Evolutionary conservation across 495 filamentous ascomycete species (phyloP).

Genomic region (Annulohypoxylon maeteangense): DNA sequence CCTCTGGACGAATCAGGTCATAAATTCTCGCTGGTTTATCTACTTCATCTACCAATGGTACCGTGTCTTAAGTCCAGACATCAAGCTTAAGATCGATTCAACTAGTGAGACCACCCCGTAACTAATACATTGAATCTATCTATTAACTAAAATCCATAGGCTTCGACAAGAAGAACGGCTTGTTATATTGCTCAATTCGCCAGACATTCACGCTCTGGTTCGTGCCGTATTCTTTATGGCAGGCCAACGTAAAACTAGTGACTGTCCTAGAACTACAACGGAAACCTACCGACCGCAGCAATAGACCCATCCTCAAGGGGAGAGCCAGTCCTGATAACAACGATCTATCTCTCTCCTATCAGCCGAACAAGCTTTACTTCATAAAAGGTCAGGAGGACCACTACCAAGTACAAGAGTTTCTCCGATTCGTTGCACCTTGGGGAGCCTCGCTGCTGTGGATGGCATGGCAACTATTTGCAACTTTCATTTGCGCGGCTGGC

Average conservation of each 20-base stretch:
- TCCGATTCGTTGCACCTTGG: slow-evolving; percentile 71
- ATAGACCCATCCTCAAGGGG: slow-evolving; percentile 2
- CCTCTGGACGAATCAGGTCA: slow-evolving; percentile 55
- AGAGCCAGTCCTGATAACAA: not conserved
- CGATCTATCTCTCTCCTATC: slow-evolving; percentile 5
- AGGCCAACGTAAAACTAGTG: slow-evolving; percentile 73
- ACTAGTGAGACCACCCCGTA: slow-evolving; percentile 61
- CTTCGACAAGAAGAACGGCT: slow-evolving; percentile 70
- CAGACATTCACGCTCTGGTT: slow-evolving; percentile 83
- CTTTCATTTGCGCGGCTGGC: slow-evolving; percentile 69
- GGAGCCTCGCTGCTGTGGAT: slow-evolving; percentile 60
- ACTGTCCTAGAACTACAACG: slow-evolving; percentile 73
- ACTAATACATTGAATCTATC: not conserved
- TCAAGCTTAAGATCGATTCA: slow-evolving; percentile 74
- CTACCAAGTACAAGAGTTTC: slow-evolving; percentile 81
- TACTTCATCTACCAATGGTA: slow-evolving; percentile 85
- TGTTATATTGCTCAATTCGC: slow-evolving; percentile 74
- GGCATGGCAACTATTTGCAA: slow-evolving; percentile 69
- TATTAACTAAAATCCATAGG: slow-evolving; percentile 55
- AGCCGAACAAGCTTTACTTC: slow-evolving; percentile 61
- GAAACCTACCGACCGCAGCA: slow-evolving; percentile 28
- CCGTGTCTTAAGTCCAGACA: slow-evolving; percentile 81
- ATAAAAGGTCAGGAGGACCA: slow-evolving; percentile 82
- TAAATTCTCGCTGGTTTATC: slow-evolving; percentile 70
- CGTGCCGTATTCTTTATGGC: slow-evolving; percentile 71